A percentile compares a stretch with the other conserved stretches of the same genome.
Conservation (phyloP, 208 protist species). For the Crithidia brevicula region DNA sequence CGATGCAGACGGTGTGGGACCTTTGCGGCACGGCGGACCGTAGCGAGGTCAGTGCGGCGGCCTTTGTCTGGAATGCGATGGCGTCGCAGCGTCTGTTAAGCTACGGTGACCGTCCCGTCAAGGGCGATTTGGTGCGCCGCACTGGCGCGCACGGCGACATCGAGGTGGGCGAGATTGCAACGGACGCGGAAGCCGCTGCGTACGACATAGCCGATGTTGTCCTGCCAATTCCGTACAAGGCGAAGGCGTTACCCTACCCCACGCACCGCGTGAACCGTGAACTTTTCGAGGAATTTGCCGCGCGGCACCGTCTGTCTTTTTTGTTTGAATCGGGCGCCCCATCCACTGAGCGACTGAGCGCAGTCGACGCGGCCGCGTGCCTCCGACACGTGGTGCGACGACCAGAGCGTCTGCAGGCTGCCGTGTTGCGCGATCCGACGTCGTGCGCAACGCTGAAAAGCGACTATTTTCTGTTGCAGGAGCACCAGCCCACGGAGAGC, state of each 20-base stretch:
- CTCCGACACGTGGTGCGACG: slow-evolving; percentile 65
- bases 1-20: slow-evolving; percentile 43
- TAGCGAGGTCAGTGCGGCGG: slow-evolving; percentile 42
- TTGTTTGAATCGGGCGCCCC: slow-evolving; percentile 28
- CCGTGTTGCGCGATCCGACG: slow-evolving; percentile 65
- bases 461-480: slow-evolving; percentile 76
- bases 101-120: slow-evolving; percentile 40
- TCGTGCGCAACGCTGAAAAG: slow-evolving; percentile 77
- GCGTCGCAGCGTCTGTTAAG: slow-evolving; percentile 70
- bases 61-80: slow-evolving; percentile 90
- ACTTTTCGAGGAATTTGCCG: slow-evolving; percentile 42
- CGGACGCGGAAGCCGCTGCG: slow-evolving; percentile 26
- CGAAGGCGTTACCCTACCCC: slow-evolving; percentile 6
- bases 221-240: slow-evolving; percentile 66
- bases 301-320: slow-evolving; percentile 41
- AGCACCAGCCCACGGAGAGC: slow-evolving; percentile 46
- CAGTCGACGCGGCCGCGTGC: no score
- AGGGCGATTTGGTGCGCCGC: slow-evolving; percentile 64
- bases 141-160: slow-evolving; percentile 3
- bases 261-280: slow-evolving; percentile 30
- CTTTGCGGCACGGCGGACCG: slow-evolving; percentile 19
- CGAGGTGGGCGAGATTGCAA: slow-evolving; percentile 31
- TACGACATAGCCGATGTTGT: slow-evolving; percentile 75
- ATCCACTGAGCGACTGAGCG: not conserved
- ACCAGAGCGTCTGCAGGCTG: slow-evolving; percentile 50